Evolutionary conservation across 768 basidiomycete species (phyloP).

Genomic region (Tulasnella sp.): DNA sequence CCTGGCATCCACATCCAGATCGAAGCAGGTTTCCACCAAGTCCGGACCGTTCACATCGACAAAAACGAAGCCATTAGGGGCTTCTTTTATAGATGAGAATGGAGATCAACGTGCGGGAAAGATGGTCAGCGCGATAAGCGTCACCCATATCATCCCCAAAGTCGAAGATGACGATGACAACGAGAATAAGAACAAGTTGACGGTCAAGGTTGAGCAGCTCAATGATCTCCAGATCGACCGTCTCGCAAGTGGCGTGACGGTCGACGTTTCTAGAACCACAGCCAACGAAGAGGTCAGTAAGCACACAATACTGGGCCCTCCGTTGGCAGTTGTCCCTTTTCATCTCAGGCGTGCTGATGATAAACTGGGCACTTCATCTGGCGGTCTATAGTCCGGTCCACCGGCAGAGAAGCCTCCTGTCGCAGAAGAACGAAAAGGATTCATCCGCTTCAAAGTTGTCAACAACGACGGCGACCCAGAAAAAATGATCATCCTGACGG

Average conservation of each 20-base stretch:
- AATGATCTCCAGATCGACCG: slow-evolving; percentile 57
- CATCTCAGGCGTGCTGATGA: slow-evolving; percentile 7
- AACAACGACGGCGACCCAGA: slow-evolving; percentile 69
- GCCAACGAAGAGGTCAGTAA: slow-evolving; percentile 18
- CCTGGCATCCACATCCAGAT: slow-evolving; percentile 34
- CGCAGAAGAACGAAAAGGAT: slow-evolving; percentile 65
- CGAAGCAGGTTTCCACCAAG: slow-evolving; percentile 21
- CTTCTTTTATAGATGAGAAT: neutral
- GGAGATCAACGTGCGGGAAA: neutral
- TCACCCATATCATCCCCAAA: slow-evolving; percentile 17
- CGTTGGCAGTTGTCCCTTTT: slow-evolving; percentile 31
- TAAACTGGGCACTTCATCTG: slow-evolving; percentile 41
- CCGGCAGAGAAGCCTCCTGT: slow-evolving; percentile 61
- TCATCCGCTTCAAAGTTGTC: slow-evolving; percentile 76
- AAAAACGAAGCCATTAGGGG: slow-evolving; percentile 19
- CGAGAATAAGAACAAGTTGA: neutral
- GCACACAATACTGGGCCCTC: no score
- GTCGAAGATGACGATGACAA: slow-evolving; percentile 29
- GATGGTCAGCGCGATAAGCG: neutral
- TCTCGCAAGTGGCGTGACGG: slow-evolving; percentile 67
- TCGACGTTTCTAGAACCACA: slow-evolving; percentile 42
- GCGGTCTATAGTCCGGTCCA: slow-evolving; percentile 38
- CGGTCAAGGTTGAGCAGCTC: slow-evolving; percentile 29
- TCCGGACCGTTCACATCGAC: slow-evolving; percentile 11
- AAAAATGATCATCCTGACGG: slow-evolving; percentile 77